Evolutionary conservation across 1,284 basidiomycete genomes (phyloP).

Genomic region (Austropuccinia psidii): DNA sequence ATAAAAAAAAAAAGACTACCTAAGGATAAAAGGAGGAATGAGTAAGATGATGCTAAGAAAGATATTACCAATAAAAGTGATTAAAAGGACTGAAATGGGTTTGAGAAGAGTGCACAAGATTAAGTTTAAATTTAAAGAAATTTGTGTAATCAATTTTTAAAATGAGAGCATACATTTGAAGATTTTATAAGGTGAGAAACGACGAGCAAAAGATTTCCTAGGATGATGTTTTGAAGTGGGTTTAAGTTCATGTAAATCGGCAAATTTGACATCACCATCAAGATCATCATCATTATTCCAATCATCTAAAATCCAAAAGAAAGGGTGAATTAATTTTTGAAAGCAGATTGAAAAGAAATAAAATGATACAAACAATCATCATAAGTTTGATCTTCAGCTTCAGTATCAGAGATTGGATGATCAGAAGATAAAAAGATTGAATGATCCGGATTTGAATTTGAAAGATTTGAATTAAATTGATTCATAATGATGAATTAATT

Average conservation of each 20-base stretch:
- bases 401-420: neutral
- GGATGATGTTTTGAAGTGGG: slow-evolving; percentile 5
- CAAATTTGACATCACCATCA: slow-evolving; percentile 25
- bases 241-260: slow-evolving; percentile 14
- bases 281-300: slow-evolving; percentile 37
- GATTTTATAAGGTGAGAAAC: slow-evolving; percentile 31
- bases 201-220: slow-evolving; percentile 15
- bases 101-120: neutral
- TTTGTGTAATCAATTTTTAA: neutral
- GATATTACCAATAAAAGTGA: slow-evolving; percentile 31
- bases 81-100: neutral
- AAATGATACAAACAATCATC: slow-evolving; percentile 25
- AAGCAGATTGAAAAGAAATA: neutral
- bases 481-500: neutral
- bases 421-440: neutral
- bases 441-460: neutral
- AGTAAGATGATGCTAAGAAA: slow-evolving; percentile 4
- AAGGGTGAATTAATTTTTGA: neutral
- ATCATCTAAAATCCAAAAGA: slow-evolving; percentile 4
- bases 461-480: neutral
- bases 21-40: slow-evolving; percentile 14
- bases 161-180: slow-evolving; percentile 15
- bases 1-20: neutral
- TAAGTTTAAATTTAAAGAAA: neutral
- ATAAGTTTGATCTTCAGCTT: slow-evolving; percentile 16